Base-by-base conservation (phyloP, 371 early-diverging fungal species). In the Haplosporangium sp. region DNA sequence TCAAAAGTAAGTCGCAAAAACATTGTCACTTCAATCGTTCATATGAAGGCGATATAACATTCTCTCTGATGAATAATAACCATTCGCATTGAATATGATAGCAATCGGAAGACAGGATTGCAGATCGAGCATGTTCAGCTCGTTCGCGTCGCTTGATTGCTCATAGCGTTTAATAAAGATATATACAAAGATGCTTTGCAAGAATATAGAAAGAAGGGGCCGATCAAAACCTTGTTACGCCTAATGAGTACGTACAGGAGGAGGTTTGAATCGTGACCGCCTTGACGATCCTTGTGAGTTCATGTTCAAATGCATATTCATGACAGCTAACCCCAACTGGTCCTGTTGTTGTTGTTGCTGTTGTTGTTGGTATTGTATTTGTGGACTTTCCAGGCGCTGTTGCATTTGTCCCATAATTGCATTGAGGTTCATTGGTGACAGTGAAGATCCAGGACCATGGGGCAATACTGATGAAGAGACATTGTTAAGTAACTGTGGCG, bases 231-330 rank as follows among this genome's bases (percentile, higher is more conserved):
- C 4, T 45, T 16, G 4, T 13, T 1, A 12, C 45, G 45, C 45
- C 47, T 55, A 64, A 12, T 64, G 65, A 0, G 62, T 60, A 29
- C 72, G 59, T 18, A 71, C 55, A 36, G 74, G 75, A 45, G 75
- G 59, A 12, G 75, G 69, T 53, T 74, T 74, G 69, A 64, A 74
- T 5, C 69, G 55, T 13, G 69, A 65, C 16, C 75, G 69, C 40
- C 75, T 52, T 20, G 75, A 74, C 7, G 75, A 74, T 13, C 75
- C 75, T 36, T 59, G 67, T 36, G 64, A 64, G 56, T 56, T 55
- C 74, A 74, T 63, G 41, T 69, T 74, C 54, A 74, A 18, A 18
- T 69, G 62, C 58, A 74, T 65, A 29, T 68, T 74, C 20, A 64
- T 55, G 9, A 64, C 64, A 7, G 69, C 69, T 18, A 58, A 41